Evolutionary conservation across 2,329 filamentous ascomycete genomes (phyloP), one percentile per base, ranked within the genome.

Genomic region (Mariannaea sp.): DNA sequence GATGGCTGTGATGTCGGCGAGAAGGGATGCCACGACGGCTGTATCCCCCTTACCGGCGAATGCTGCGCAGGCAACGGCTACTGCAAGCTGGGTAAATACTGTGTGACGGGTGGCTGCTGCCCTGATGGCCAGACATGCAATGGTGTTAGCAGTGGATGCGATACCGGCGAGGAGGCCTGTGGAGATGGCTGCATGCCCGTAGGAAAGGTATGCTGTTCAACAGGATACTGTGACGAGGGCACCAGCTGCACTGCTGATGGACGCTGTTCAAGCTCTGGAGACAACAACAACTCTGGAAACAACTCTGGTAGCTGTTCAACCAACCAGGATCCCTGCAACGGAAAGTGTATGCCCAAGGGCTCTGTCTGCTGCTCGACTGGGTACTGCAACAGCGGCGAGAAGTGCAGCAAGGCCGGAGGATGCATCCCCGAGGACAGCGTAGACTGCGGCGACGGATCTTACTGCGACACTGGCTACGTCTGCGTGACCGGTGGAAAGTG

Each of bases 161-260:
- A 17, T 5, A 13, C n/a, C 2, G 39, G 33, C 10, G 8, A 49
- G 19, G 40, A 44, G 12, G 7, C 12, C 3, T 54, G 51, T 30
- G 44, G 44, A 17, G 26, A 14, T n/a, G 24, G 33, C 10, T 54
- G 51, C 33, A 54, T 54, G 44, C 44, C 51, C 7, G 32, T 17
- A 4, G 29, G 46, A 3, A 41, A 35, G n/a, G 46, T 49, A 7
- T 49, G 36, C 38, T 49, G 38, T 14, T 24, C 14, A 2, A 7
- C n/a, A 1, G 36, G 36, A 7, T 49, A 41, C 9, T 49, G 36
- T 27, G 27, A 40, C 13, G 36, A 24, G 19, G 36, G 19, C 17
- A n/a, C 33, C 19, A 17, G 10, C 3, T 49, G 45, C 19, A 27
- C 36, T 3, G 19, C 19, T 5, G n/a, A 42, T 13, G 36, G 20